Base-by-base conservation (phyloP, 495 filamentous ascomycete genomes). In the Podospora pseudoanserina region DNA sequence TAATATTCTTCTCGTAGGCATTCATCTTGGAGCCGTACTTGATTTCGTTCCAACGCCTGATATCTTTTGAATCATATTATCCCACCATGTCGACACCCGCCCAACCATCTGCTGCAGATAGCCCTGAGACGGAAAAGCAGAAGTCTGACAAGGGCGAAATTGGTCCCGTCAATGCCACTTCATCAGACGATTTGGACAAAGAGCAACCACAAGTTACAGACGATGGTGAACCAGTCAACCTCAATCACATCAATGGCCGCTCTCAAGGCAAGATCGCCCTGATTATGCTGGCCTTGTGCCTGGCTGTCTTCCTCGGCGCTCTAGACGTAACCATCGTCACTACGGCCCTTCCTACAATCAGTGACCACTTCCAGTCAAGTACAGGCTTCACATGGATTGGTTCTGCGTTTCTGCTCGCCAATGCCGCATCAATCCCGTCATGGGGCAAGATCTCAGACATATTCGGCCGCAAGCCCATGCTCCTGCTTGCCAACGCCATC, bases 391-490 rank as follows among this genome's bases (percentile, higher is more conserved):
- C 23, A 4, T 58, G 55, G 55, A 26, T 58, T 11, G 55, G 55
- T 9, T 58, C 55, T 20, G 55, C 55, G 5, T 58, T 58, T 13
- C n/a, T 58, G n/a, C 55, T 58, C 55, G 55, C 55, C 23, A 19
- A 58, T 9, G 55, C 55, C n/a, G 55, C 23, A 26, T 19, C 23
- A 26, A 26, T 26, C n/a, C 55, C 55, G 11, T 9, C n/a, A 19
- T 58, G 55, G 19, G 55, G 55, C 55, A 58, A 58, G 55, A 20
- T 58, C n/a, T 20, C n/a, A 7, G 55, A 58, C 23, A 58, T 58
- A 15, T 58, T 19, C 5, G 55, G 55, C 55, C 55, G 55, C 55
- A 58, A 26, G 55, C n/a, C 23, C 2, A 58, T 58, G n/a, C 23
- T 58, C n/a, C 55, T 58, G 5, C n/a, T 58, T 26, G 55, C 55